Evolutionary conservation across 805 yeast genomes (phyloP).

Genomic region (Yarrowia sp.): DNA sequence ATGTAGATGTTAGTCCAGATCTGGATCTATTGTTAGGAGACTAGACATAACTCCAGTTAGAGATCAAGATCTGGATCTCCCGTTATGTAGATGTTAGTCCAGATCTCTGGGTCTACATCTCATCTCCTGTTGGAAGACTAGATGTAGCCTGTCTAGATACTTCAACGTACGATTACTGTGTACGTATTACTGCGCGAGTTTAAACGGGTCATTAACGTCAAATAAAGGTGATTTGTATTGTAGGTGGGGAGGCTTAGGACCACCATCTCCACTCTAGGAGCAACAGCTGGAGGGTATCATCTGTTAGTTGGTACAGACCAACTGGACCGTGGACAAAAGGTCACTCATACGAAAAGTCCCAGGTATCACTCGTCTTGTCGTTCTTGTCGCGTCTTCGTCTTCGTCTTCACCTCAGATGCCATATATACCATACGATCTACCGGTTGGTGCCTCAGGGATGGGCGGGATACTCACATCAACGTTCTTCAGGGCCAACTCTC

Average conservation of each 20-base stretch:
- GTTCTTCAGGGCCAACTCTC: conserved; percentile 70
- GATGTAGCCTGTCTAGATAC: too few relatives aligned
- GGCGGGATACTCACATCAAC: conserved; percentile 41
- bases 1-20: too few relatives aligned
- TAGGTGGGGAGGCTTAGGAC: not conserved
- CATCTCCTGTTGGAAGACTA: too few relatives aligned
- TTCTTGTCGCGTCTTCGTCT: not conserved
- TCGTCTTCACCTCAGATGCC: too few relatives aligned
- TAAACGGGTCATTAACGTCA: not conserved
- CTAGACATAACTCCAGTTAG: too few relatives aligned
- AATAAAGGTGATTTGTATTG: not conserved
- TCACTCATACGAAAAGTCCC: not conserved
- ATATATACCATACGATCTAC: conserved; percentile 7
- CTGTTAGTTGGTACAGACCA: not conserved
- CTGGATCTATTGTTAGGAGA: too few relatives aligned
- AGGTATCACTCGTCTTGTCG: not conserved
- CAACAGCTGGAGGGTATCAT: conserved; percentile 2
- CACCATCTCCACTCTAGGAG: not conserved
- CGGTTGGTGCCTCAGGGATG: not conserved
- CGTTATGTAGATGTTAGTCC: too few relatives aligned
- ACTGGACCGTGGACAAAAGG: not conserved
- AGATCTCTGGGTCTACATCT: too few relatives aligned
- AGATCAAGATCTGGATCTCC: too few relatives aligned
- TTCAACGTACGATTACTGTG: not conserved
- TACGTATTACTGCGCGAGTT: not conserved